Conservation (phyloP, 768 basidiomycete genomes). For the Suillus discolor region DNA sequence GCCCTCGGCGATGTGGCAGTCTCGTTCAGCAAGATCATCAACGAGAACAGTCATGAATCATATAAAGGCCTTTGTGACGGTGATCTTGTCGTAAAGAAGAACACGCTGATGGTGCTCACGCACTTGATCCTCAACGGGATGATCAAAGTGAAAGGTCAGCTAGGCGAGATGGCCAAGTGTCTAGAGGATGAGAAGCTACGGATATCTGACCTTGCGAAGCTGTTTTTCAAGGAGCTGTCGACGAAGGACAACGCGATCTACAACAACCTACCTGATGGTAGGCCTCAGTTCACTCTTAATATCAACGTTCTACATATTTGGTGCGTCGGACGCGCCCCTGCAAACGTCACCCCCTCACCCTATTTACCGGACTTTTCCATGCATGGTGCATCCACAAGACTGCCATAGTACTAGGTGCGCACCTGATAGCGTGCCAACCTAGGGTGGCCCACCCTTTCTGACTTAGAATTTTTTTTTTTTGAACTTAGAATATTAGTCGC, state of each 20-base stretch:
- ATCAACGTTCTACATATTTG: neutral
- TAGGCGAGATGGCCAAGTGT: slow-evolving; percentile 99
- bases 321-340: no score
- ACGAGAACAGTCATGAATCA: slow-evolving; percentile 94
- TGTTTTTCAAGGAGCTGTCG: slow-evolving; percentile 95
- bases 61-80: slow-evolving; percentile 92
- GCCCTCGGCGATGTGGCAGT: slow-evolving; percentile 97
- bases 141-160: slow-evolving; percentile 99
- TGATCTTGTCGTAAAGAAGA: slow-evolving; percentile 94
- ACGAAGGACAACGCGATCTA: slow-evolving; percentile 99
- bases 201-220: slow-evolving; percentile 91
- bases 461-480: no score
- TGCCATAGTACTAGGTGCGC: no score
- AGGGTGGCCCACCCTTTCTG: no score
- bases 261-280: slow-evolving; percentile 96
- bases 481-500: no score
- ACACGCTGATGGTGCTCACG: slow-evolving; percentile 97
- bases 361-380: no score
- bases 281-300: slow-evolving; percentile 20
- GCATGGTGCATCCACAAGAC: no score
- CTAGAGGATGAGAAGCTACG: slow-evolving; percentile 87
- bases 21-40: slow-evolving; percentile 95
- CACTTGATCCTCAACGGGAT: slow-evolving; percentile 97
- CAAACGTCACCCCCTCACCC: no score
- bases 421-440: no score